Conservation (phyloP, 2,329 filamentous ascomycete genomes). For the Ophiocordyceps camponoti-floridani region DNA sequence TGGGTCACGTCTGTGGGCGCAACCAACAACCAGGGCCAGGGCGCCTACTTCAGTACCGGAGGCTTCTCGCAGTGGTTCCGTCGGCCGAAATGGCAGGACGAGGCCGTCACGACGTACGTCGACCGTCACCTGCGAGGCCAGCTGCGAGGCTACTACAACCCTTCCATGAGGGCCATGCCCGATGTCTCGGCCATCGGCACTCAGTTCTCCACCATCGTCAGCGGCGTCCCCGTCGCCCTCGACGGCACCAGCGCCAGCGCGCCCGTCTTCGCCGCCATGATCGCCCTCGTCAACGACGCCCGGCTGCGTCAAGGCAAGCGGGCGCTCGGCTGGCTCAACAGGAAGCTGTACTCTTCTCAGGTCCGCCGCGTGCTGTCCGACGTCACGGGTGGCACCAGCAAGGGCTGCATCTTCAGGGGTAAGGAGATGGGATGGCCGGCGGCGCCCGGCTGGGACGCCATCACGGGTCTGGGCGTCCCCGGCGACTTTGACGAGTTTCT, state of each 20-base stretch:
- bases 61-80: conserved; percentile 34
- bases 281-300: conserved; percentile 36
- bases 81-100: conserved; percentile 26
- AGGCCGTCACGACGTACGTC: conserved; percentile 21
- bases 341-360: conserved; percentile 21
- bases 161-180: conserved; percentile 27
- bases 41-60: conserved; percentile 27
- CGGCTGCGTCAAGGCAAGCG: conserved; percentile 28
- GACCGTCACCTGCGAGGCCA: conserved; percentile 16
- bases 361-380: conserved; percentile 22
- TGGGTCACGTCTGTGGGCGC: conserved; percentile 52
- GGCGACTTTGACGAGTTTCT: conserved; percentile 19
- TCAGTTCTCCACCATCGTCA: conserved; percentile 26
- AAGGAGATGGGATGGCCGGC: conserved; percentile 23
- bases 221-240: conserved; percentile 10
- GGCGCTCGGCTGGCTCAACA: conserved; percentile 35
- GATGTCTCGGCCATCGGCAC: conserved; percentile 38
- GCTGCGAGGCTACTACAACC: conserved; percentile 26
- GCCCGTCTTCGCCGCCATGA: conserved; percentile 34
- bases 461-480: conserved; percentile 31
- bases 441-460: conserved; percentile 24
- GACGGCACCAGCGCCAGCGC: conserved; percentile 32
- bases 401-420: conserved; percentile 20
- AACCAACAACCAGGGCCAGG: conserved; percentile 20
- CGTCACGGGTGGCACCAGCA: conserved; percentile 20